Evolutionary conservation across 2,329 filamentous ascomycete species (phyloP).

Genomic region (Ceratocystiopsis sp.): DNA sequence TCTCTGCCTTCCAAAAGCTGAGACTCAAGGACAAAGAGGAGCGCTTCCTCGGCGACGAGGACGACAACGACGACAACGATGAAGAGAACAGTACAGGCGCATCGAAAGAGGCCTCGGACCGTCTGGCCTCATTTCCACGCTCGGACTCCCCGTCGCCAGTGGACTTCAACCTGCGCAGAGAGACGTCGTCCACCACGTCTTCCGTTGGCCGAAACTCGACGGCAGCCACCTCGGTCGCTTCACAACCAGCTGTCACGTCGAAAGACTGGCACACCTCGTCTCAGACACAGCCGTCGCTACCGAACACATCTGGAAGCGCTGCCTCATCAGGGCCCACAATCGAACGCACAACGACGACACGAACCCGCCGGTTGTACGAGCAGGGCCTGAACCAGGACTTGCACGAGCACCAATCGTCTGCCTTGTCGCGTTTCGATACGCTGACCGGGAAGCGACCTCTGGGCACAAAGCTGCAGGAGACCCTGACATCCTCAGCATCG

Average conservation of each 20-base stretch:
- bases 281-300: conserved; percentile 1
- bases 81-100: background rate
- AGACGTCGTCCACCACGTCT: conserved; percentile 75
- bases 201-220: conserved; percentile 62
- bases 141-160: conserved; percentile 39
- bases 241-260: conserved; percentile 40
- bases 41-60: conserved; percentile 12
- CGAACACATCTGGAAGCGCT: conserved; percentile 15
- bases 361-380: conserved; percentile 65
- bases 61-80: background rate
- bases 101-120: background rate
- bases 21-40: conserved; percentile 38
- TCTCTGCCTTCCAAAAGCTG: conserved; percentile 71
- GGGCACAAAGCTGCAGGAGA: too few relatives aligned
- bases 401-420: conserved; percentile 63
- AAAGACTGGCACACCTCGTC: conserved; percentile 32
- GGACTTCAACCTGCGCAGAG: conserved; percentile 57
- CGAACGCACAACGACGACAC: conserved; percentile 49
- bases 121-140: conserved; percentile 14
- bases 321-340: conserved; percentile 22
- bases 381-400: conserved; percentile 64
- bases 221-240: conserved; percentile 75
- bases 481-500: too few relatives aligned
- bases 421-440: conserved; percentile 64
- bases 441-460: conserved; percentile 42